Percentiles rank a stretch among this genome's conserved stretches.
These are phyloP conservation scores for Trametes pubescens DNA, from an alignment of 1,284 basidiomycete species.

Conservation along the genomic window DNA sequence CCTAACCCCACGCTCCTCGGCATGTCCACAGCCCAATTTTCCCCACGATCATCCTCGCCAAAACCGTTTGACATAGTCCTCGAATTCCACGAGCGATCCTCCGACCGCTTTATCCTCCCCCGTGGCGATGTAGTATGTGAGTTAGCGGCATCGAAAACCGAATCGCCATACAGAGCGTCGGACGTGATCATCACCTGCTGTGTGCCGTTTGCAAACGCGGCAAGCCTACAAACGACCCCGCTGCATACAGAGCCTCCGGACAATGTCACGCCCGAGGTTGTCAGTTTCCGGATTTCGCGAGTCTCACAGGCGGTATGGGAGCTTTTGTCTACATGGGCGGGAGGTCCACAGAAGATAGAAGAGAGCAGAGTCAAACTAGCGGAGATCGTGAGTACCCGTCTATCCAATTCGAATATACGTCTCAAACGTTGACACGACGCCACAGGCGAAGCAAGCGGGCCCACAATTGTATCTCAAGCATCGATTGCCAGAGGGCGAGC, in stretches of 20 bases:
- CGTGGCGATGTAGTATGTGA: slow-evolving; percentile 62
- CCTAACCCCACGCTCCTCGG: slow-evolving; percentile 10
- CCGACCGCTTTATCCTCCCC: slow-evolving; percentile 71
- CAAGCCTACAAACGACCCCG: slow-evolving; percentile 28
- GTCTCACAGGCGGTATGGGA: slow-evolving; percentile 59
- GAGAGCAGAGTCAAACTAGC: slow-evolving; percentile 52
- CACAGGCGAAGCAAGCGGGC: slow-evolving; percentile 46
- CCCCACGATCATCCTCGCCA: slow-evolving; percentile 19
- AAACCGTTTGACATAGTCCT: slow-evolving; percentile 68
- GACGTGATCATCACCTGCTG: slow-evolving; percentile 32
- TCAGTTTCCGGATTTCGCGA: slow-evolving; percentile 56
- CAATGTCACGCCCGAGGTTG: slow-evolving; percentile 43
- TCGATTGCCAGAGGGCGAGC: slow-evolving; percentile 59
- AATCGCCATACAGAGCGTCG: slow-evolving; percentile 27
- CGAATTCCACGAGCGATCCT: slow-evolving; percentile 68
- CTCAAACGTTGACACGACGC: slow-evolving; percentile 1
- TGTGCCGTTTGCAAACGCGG: slow-evolving; percentile 16
- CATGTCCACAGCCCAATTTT: slow-evolving; percentile 35
- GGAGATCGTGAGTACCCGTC: slow-evolving; percentile 47
- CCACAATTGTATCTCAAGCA: slow-evolving; percentile 64
- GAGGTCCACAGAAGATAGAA: slow-evolving; percentile 54
- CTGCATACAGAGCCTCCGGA: slow-evolving; percentile 22
- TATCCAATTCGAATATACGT: neutral
- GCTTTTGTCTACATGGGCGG: slow-evolving; percentile 63
- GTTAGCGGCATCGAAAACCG: slow-evolving; percentile 35